Conservation (phyloP, 352 stramenopile genomes). For the Peronosclerospora sorghi region DNA sequence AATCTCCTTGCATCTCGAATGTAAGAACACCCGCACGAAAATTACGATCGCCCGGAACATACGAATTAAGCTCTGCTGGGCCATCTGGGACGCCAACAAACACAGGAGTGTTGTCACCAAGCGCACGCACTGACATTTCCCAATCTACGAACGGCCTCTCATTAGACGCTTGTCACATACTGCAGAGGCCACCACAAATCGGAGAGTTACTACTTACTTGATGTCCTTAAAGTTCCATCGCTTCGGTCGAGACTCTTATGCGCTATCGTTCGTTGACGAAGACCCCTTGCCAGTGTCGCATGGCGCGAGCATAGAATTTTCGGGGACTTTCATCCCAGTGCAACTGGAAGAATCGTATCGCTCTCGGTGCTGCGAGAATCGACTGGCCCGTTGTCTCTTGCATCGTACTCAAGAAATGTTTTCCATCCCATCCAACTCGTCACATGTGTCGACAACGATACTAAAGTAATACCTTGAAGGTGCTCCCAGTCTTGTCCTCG, state of each 20-base stretch:
- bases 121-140: slow-evolving; percentile 45
- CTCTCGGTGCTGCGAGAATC: slow-evolving; percentile 26
- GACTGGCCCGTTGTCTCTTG: slow-evolving; percentile 20
- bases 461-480: slow-evolving; percentile 43
- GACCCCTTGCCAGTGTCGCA: slow-evolving; percentile 52
- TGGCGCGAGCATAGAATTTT: slow-evolving; percentile 60
- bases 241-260: slow-evolving; percentile 21
- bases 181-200: slow-evolving; percentile 29
- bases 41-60: slow-evolving; percentile 6
- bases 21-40: slow-evolving; percentile 26
- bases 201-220: not conserved
- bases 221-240: not conserved
- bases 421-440: slow-evolving; percentile 73
- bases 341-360: slow-evolving; percentile 45
- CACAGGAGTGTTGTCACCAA: slow-evolving; percentile 44
- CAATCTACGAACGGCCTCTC: slow-evolving; percentile 73
- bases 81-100: slow-evolving; percentile 59
- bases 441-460: slow-evolving; percentile 54
- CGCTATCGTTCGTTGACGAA: slow-evolving; percentile 46
- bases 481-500: slow-evolving; percentile 44
- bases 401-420: slow-evolving; percentile 34
- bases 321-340: slow-evolving; percentile 37
- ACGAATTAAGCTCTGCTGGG: slow-evolving; percentile 49
- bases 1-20: slow-evolving; percentile 20
- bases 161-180: slow-evolving; percentile 55